These are phyloP conservation scores for Termitomyces sp. DNA, from an alignment of 768 basidiomycete genomes.

Conservation along the genomic window DNA sequence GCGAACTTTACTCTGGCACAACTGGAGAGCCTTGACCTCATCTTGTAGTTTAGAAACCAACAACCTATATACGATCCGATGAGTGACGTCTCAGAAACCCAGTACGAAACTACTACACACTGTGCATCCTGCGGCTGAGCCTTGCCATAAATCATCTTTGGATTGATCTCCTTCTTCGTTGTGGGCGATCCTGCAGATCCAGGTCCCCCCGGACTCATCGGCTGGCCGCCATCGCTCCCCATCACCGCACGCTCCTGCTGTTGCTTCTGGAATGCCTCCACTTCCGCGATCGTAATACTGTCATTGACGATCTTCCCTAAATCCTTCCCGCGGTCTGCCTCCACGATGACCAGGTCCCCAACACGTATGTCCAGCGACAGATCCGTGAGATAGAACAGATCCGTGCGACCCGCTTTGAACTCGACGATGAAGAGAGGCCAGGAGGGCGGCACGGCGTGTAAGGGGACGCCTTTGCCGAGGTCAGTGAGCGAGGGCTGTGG, in stretches of 20 bases:
- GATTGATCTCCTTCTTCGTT: constrained; percentile 87
- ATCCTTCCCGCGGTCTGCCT: constrained; percentile 93
- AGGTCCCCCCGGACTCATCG: constrained; percentile 27
- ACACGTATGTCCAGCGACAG: constrained; percentile 57
- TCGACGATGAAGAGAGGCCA: constrained; percentile 57
- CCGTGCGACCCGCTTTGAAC: constrained; percentile 96
- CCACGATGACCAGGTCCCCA: constrained; percentile 94
- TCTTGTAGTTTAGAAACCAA: constrained; percentile 84
- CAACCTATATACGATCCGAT: constrained; percentile 39
- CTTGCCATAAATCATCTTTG: constrained; percentile 94
- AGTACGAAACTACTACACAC: constrained; percentile 27
- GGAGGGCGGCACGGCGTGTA: constrained; percentile 75
- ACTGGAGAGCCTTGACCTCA: constrained; percentile 86
- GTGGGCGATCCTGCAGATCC: constrained; percentile 15
- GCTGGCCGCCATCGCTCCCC: constrained; percentile 29
- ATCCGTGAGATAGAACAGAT: constrained; percentile 89
- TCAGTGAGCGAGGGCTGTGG: constrained; percentile 38
- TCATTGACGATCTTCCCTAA: constrained; percentile 91
- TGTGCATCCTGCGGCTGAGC: constrained; percentile 80
- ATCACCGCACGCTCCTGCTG: constrained; percentile 54
- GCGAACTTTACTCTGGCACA: constrained; percentile 89
- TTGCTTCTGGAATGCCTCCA: constrained; percentile 86
- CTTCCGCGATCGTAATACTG: constrained; percentile 84
- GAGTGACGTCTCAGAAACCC: neutral
- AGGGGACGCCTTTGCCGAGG: constrained; percentile 86